These are phyloP conservation scores for Aspergillus clavatus DNA, from an alignment of 2,329 filamentous ascomycete genomes.

Conservation along the genomic window DNA sequence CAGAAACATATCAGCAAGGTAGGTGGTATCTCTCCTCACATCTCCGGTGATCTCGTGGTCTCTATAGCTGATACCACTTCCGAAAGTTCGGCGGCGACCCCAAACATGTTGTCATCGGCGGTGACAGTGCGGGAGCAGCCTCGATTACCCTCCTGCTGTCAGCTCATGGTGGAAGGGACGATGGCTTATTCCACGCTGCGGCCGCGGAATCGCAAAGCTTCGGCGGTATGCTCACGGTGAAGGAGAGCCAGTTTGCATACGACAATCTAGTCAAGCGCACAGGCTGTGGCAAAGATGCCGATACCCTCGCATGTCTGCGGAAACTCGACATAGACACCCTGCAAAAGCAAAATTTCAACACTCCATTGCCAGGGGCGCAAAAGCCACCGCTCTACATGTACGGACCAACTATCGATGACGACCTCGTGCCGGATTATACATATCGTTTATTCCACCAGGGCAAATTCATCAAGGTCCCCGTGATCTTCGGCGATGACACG, in stretches of 20 bases:
- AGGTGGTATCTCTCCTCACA: conserved; percentile 7
- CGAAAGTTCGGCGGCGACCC: conserved; percentile 67
- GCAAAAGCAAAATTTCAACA: conserved; percentile 44
- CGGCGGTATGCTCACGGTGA: conserved; percentile 44
- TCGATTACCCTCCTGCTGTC: conserved; percentile 62
- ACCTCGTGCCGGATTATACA: conserved; percentile 49
- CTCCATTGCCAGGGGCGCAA: conserved; percentile 43
- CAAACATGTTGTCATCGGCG: conserved; percentile 62
- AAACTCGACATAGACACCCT: conserved; percentile 40
- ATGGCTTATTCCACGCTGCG: conserved; percentile 49
- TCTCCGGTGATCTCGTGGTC: conserved; percentile 9
- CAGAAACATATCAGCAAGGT: conserved; percentile 56
- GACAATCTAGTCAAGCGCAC: conserved; percentile 48
- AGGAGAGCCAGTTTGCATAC: conserved; percentile 50
- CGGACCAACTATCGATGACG: conserved; percentile 48
- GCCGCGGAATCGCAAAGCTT: conserved; percentile 53
- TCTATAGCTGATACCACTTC: too few species aligned
- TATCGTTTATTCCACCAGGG: conserved; percentile 46
- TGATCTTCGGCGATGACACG: conserved; percentile 56
- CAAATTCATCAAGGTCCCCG: conserved; percentile 49
- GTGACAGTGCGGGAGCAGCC: conserved; percentile 62
- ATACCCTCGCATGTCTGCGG: conserved; percentile 49
- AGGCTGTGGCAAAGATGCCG: conserved; percentile 37
- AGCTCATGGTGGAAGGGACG: conserved; percentile 46
- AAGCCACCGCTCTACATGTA: conserved; percentile 48